These are phyloP conservation scores for Sarocladiaceae sp. DNA, from an alignment of 2,329 filamentous ascomycete genomes.

Conservation along the genomic window DNA sequence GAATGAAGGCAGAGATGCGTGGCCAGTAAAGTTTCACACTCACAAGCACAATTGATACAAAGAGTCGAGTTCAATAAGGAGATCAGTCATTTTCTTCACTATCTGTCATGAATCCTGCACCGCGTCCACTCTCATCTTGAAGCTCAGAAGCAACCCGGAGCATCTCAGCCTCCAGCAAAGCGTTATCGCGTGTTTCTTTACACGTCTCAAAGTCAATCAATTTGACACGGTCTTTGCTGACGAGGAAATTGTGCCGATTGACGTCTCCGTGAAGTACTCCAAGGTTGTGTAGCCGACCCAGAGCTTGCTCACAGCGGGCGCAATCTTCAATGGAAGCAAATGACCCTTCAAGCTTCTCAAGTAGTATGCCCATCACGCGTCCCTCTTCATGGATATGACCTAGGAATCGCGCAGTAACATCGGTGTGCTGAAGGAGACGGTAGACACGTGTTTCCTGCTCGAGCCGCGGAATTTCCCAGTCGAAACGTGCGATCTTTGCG, in stretches of 20 bases:
- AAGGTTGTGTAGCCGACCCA: slow-evolving; percentile 9
- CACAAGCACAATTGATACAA: too few relatives aligned
- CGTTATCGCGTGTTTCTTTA: too few relatives aligned
- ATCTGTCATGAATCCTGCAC: too few relatives aligned
- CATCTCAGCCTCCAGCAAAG: too few relatives aligned
- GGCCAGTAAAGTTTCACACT: too few relatives aligned
- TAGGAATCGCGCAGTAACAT: slow-evolving; percentile 9
- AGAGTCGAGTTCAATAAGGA: too few relatives aligned
- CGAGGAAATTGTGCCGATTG: slow-evolving; percentile 9
- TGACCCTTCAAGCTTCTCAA: slow-evolving; percentile 10
- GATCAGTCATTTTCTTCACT: too few relatives aligned
- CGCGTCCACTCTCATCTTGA: too few relatives aligned
- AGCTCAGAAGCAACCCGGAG: too few relatives aligned
- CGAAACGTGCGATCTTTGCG: slow-evolving; percentile 27
- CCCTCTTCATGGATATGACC: slow-evolving; percentile 10
- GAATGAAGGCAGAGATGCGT: too few relatives aligned
- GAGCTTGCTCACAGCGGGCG: background rate
- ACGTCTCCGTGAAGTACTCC: slow-evolving; percentile 12
- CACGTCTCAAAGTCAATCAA: too few relatives aligned
- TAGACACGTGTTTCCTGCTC: slow-evolving; percentile 25
- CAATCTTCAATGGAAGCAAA: slow-evolving; percentile 7
- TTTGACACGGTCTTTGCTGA: too few relatives aligned
- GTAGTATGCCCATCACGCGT: slow-evolving; percentile 11
- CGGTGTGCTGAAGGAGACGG: slow-evolving; percentile 12
- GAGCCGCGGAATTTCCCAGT: slow-evolving; percentile 26